Conservation (phyloP, 2,329 filamentous ascomycete species). For the Aspergillus sp. region DNA sequence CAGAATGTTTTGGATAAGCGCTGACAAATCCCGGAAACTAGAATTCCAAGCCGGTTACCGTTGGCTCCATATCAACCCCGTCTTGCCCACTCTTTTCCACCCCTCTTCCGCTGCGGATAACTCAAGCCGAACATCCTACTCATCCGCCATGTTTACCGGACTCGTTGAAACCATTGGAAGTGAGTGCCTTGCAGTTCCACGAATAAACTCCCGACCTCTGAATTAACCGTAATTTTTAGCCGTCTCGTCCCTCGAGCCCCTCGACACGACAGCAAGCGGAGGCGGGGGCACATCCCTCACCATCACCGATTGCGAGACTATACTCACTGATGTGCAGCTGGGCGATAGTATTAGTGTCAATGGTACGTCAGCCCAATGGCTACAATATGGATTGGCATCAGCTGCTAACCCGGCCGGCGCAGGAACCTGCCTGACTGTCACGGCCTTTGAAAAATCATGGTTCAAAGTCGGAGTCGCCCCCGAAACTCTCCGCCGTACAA, state of each 20-base stretch:
- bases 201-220: neutral
- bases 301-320: slow-evolving; percentile 71
- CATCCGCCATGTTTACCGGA: slow-evolving; percentile 80
- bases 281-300: slow-evolving; percentile 86
- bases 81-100: neutral
- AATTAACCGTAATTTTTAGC: slow-evolving; percentile 51
- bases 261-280: slow-evolving; percentile 69
- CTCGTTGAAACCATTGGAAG: slow-evolving; percentile 91
- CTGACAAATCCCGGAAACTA: slow-evolving; percentile 1
- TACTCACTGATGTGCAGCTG: slow-evolving; percentile 78
- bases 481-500: slow-evolving; percentile 92
- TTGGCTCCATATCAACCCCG: neutral
- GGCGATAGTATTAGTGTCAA: slow-evolving; percentile 96
- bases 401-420: neutral
- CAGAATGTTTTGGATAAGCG: neutral
- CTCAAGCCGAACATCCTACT: slow-evolving; percentile 1
- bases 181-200: slow-evolving; percentile 45
- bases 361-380: slow-evolving; percentile 50
- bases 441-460: slow-evolving; percentile 58
- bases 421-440: slow-evolving; percentile 88
- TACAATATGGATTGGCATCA: neutral
- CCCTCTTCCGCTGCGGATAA: slow-evolving; percentile 16
- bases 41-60: neutral
- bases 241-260: slow-evolving; percentile 75
- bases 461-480: slow-evolving; percentile 96